Percentiles rank a stretch among this genome's conserved stretches.
Evolutionary conservation across 148 eudicot species (phyloP).

Genomic region (Hydrangea macrophylla): DNA sequence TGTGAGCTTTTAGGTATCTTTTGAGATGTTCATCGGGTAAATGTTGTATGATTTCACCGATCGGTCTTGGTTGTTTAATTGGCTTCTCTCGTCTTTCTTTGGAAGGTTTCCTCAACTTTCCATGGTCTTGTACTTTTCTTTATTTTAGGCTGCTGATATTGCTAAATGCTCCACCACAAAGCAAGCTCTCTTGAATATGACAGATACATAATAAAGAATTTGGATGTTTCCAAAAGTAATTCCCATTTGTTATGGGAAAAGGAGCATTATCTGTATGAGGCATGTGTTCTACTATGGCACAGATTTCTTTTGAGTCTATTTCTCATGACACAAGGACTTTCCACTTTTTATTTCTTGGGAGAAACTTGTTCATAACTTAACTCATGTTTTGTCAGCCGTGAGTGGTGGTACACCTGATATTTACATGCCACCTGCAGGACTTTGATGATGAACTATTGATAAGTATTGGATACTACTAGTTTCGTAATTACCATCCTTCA

Average conservation of each 20-base stretch:
- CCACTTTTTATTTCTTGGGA: neutral
- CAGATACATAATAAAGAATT: too few species aligned
- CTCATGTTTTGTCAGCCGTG: neutral
- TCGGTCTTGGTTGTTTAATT: too few species aligned
- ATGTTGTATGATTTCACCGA: too few species aligned
- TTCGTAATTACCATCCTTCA: neutral
- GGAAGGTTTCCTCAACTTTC: neutral
- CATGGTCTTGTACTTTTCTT: neutral
- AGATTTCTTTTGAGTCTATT: neutral
- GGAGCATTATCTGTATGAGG: too few species aligned
- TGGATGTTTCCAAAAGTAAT: too few species aligned
- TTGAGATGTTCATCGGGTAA: too few species aligned
- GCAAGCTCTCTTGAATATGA: too few species aligned
- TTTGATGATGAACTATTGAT: neutral
- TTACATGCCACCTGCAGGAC: neutral
- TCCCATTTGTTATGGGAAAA: too few species aligned
- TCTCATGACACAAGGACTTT: neutral
- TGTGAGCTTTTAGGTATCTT: too few species aligned
- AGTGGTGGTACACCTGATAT: neutral
- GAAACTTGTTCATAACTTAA: neutral
- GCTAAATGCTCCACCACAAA: too few species aligned
- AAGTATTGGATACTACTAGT: neutral
- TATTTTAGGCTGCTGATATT: neutral
- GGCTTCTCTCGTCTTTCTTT: too few species aligned
- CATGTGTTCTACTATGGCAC: neutral